phyloP scores from a whole-genome alignment of 2,329 filamentous ascomycete genomes.

The Sporothrix euskadiensis region DNA sequence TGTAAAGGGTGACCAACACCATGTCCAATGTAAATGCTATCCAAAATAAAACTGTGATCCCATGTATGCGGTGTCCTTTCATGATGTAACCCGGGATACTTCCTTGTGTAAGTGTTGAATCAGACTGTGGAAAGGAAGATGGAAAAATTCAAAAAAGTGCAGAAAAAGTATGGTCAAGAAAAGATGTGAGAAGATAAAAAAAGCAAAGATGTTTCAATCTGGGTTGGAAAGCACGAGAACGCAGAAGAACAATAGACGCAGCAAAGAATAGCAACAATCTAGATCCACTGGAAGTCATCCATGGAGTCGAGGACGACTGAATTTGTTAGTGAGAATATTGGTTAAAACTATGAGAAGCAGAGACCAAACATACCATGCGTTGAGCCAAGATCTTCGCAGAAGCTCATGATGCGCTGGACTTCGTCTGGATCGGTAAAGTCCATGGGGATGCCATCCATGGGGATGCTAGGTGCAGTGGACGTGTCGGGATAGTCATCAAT shows the following conservation, averaged over 20 bases:
- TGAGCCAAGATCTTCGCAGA: background rate
- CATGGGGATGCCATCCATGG: background rate
- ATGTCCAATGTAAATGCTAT: background rate
- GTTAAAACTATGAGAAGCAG: background rate
- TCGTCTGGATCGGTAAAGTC: background rate
- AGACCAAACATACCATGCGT: background rate
- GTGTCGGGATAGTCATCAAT: background rate
- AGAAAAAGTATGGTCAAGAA: background rate
- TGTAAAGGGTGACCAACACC: too few relatives aligned
- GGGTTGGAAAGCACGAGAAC: background rate
- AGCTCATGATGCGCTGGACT: constrained; percentile 1
- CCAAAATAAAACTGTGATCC: background rate
- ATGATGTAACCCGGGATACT: background rate
- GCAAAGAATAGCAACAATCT: background rate
- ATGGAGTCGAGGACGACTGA: background rate
- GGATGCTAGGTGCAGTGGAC: background rate
- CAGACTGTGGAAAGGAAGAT: background rate
- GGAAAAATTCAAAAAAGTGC: background rate
- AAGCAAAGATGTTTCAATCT: background rate
- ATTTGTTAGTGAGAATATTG: background rate
- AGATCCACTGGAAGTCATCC: constrained; percentile 1
- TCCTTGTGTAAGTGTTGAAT: background rate
- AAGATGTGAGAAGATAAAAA: background rate
- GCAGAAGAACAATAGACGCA: background rate
- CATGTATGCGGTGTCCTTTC: background rate